Conservation (phyloP, 2,329 filamentous ascomycete genomes). For the Sporothrix schenckii region DNA sequence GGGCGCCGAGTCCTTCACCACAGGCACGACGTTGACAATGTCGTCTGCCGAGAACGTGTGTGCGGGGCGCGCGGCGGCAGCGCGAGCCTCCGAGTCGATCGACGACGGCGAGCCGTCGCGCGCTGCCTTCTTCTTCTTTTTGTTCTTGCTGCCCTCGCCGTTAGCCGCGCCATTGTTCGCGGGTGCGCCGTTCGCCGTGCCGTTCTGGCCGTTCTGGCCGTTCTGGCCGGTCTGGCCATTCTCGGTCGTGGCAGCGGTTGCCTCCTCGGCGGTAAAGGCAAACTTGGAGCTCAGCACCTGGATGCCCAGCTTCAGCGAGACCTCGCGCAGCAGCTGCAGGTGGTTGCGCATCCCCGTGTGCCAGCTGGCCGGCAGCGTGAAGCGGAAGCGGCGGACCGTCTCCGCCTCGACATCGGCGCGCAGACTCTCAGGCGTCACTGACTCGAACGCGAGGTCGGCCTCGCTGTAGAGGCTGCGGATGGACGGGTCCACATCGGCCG, state of each 20-base stretch:
- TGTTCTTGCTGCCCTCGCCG: conserved; percentile 52
- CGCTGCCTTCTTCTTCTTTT: conserved; percentile 65
- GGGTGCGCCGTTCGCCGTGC: conserved; percentile 35
- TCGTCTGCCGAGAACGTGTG: conserved; percentile 80
- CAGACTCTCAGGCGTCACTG: conserved; percentile 73
- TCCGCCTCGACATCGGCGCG: conserved; percentile 71
- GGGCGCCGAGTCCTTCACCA: conserved; percentile 92
- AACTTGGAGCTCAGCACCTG: conserved; percentile 83
- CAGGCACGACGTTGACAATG: conserved; percentile 86
- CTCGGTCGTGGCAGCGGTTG: conserved; percentile 42
- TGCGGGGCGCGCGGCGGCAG: conserved; percentile 49
- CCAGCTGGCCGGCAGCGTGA: conserved; percentile 70
- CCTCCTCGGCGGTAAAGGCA: conserved; percentile 57
- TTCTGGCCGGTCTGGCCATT: conserved; percentile 30
- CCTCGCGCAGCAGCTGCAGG: conserved; percentile 84
- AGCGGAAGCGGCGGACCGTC: conserved; percentile 74
- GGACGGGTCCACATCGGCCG: conserved; percentile 73
- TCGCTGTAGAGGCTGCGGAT: conserved; percentile 78
- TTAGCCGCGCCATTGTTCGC: conserved; percentile 40
- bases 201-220: conserved; percentile 9
- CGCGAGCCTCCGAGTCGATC: conserved; percentile 42
- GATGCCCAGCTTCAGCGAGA: conserved; percentile 84
- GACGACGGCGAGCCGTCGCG: conserved; percentile 58
- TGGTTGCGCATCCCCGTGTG: conserved; percentile 64
- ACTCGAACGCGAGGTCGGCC: conserved; percentile 78